Conservation (phyloP, 2,329 filamentous ascomycete genomes). For the Botrytis elliptica region DNA sequence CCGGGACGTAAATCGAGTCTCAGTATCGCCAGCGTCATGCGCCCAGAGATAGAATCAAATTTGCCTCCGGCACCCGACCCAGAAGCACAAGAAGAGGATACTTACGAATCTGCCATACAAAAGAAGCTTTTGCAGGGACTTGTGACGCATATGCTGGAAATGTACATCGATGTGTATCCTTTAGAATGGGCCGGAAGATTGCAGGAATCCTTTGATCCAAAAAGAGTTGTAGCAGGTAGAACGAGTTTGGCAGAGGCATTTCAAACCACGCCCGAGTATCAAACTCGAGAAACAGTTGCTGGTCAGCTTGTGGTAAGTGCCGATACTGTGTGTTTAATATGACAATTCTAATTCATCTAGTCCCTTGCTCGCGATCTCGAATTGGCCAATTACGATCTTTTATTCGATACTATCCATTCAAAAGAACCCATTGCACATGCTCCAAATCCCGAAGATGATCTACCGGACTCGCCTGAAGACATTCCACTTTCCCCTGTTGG, state of each 20-base stretch:
- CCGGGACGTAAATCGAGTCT: conserved; percentile 59
- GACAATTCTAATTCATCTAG: conserved; percentile 27
- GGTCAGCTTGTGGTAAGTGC: conserved; percentile 66
- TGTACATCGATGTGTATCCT: conserved; percentile 63
- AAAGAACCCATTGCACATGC: conserved; percentile 41
- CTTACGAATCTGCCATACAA: conserved; percentile 61
- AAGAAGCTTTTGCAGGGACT: conserved; percentile 70
- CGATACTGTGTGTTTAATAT: conserved; percentile 17
- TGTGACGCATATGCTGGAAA: conserved; percentile 73
- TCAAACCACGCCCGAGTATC: conserved; percentile 59
- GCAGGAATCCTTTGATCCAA: conserved; percentile 66
- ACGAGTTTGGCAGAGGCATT: conserved; percentile 63
- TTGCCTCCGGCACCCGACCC: conserved; percentile 57
- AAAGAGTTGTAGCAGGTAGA: conserved; percentile 60
- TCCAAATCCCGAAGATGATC: conserved; percentile 47
- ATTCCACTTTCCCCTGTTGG: conserved; percentile 60
- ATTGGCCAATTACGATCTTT: conserved; percentile 46
- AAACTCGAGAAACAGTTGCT: conserved; percentile 63
- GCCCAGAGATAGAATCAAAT: conserved; percentile 46
- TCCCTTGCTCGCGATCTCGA: conserved; percentile 57
- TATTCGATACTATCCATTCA: conserved; percentile 48
- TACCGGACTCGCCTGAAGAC: conserved; percentile 48
- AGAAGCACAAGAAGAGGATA: conserved; percentile 54
- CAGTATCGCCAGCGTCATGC: conserved; percentile 52
- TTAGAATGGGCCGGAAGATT: conserved; percentile 63